Conservation (phyloP, 2,329 filamentous ascomycete species). For the Trichocomaceae sp. region DNA sequence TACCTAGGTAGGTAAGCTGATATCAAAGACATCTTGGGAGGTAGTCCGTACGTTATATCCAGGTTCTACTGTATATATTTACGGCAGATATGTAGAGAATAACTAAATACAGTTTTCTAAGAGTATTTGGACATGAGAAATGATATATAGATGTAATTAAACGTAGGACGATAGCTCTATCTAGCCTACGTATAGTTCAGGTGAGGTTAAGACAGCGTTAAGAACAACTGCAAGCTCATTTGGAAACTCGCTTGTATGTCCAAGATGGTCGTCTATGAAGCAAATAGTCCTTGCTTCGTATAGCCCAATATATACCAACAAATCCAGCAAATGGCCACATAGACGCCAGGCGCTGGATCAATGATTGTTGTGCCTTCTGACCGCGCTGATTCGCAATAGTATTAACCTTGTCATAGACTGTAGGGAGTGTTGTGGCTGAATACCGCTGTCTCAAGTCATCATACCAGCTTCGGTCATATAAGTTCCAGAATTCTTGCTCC, state of each 20-base stretch:
- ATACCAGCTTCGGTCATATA: slow-evolving; percentile 35
- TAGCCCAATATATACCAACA: not conserved
- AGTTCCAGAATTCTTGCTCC: slow-evolving; percentile 45
- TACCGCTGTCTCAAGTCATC: slow-evolving; percentile 34
- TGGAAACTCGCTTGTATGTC: not conserved
- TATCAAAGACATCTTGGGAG: too few species aligned
- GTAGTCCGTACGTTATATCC: too few species aligned
- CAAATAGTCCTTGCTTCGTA: not conserved
- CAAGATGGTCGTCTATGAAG: not conserved
- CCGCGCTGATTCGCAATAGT: slow-evolving; percentile 12
- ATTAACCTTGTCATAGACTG: slow-evolving; percentile 31
- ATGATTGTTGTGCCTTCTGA: slow-evolving; percentile 9
- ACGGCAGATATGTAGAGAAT: too few species aligned
- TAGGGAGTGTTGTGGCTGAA: slow-evolving; percentile 28
- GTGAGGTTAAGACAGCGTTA: too few species aligned
- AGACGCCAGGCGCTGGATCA: slow-evolving; percentile 11
- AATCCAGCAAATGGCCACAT: slow-evolving; percentile 2
- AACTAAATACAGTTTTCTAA: too few species aligned
- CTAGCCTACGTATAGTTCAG: too few species aligned
- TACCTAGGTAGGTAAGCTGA: too few species aligned
- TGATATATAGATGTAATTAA: too few species aligned
- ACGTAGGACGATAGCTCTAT: too few species aligned
- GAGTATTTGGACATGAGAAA: too few species aligned
- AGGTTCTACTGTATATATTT: too few species aligned
- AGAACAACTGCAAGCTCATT: not conserved